Conservation (phyloP, 2,329 filamentous ascomycete genomes). For the Alternaria panax region DNA sequence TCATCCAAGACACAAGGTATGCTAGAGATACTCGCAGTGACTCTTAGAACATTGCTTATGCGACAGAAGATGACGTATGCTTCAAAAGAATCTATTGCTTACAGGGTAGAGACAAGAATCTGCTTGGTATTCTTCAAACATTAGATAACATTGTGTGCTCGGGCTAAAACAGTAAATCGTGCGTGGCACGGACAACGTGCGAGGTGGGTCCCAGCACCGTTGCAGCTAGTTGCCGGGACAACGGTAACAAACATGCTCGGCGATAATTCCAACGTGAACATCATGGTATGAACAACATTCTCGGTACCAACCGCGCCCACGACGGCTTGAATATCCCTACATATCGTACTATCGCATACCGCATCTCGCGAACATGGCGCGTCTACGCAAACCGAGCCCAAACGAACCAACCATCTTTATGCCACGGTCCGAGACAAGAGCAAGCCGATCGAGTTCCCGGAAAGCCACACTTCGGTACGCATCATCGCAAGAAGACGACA, state of each 20-base stretch:
- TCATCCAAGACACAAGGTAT: background rate
- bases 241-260: constrained; percentile 21
- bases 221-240: constrained; percentile 14
- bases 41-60: background rate
- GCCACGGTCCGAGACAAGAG: constrained; percentile 23
- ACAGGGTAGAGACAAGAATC: background rate
- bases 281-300: constrained; percentile 13
- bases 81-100: background rate
- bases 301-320: constrained; percentile 11
- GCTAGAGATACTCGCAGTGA: background rate
- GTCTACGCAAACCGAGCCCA: constrained; percentile 43
- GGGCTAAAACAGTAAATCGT: background rate
- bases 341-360: constrained; percentile 6
- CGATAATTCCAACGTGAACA: constrained; percentile 5
- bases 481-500: constrained; percentile 27
- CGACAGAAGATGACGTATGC: background rate
- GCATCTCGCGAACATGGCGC: constrained; percentile 37
- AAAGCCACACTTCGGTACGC: constrained; percentile 27
- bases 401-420: constrained; percentile 33
- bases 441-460: constrained; percentile 38
- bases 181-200: background rate
- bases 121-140: background rate
- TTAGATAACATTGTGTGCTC: background rate
- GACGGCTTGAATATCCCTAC: constrained; percentile 4
- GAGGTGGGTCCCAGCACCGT: constrained; percentile 1